phyloP scores from a whole-genome alignment of 192 early-diverging fungal genomes.

The Umbelopsis vinacea region DNA sequence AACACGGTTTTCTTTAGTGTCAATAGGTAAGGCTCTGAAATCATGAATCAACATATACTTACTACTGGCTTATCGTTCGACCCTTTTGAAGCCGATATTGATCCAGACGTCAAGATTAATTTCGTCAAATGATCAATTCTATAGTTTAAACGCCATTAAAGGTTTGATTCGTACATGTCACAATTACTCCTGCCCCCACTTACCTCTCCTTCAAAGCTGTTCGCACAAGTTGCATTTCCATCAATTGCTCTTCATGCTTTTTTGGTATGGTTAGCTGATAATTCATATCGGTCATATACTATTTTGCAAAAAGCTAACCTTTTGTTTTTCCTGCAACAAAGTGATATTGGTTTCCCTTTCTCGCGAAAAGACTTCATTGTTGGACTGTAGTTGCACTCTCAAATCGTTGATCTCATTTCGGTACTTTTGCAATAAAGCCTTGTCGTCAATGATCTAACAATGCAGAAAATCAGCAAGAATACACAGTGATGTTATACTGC shows the following conservation, averaged over 20 bases:
- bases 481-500: not conserved
- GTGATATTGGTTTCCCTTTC: constrained; percentile 57
- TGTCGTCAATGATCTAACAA: constrained; percentile 70
- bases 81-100: constrained; percentile 28
- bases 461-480: not conserved
- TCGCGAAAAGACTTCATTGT: constrained; percentile 55
- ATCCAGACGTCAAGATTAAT: constrained; percentile 77
- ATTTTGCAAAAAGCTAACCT: constrained; percentile 26
- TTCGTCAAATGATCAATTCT: constrained; percentile 84
- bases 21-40: not conserved
- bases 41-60: not conserved
- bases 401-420: constrained; percentile 79
- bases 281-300: constrained; percentile 6
- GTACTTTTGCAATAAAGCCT: constrained; percentile 85
- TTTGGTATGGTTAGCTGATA: constrained; percentile 7
- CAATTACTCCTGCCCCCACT: not conserved
- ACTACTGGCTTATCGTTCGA: not conserved
- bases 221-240: constrained; percentile 57
- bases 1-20: not conserved
- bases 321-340: constrained; percentile 34
- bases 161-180: not conserved
- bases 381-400: constrained; percentile 60
- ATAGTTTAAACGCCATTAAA: not conserved
- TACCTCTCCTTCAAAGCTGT: constrained; percentile 77
- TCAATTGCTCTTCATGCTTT: constrained; percentile 60